Evolutionary conservation across 495 filamentous ascomycete species (phyloP), one percentile per base, ranked within the genome.

Genomic region (Hypoxylon perforatum): DNA sequence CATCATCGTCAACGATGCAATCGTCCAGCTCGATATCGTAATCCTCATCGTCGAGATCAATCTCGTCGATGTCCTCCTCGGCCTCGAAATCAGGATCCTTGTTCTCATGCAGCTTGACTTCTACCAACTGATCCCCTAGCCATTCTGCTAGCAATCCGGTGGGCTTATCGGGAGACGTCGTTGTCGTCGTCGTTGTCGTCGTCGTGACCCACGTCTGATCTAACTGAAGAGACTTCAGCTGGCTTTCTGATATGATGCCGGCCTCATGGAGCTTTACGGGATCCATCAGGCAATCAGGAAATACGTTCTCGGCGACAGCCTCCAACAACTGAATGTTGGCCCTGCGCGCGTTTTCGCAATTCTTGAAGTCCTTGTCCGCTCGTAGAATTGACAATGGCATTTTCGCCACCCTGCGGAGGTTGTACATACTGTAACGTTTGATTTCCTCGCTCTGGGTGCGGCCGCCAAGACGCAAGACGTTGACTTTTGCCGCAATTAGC

Each of bases 391-490:
- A 39, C 11, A 35, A 19, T 2, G 23, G 47, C 33, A 19, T 57
- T 9, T 21, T 44, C 12, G 30, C 36, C n/a, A 66, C 44, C 55
- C 41, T 78, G 52, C 85, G 83, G 1, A 92, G 73, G 63, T 89
- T 82, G 70, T 79, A 91, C 6, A 96, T 73, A 0, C 87, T 93
- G 8, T 87, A 84, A 3, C 80, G 75, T 62, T 88, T 85, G 66
- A 93, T 88, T 14, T 85, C 82, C 11, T 82, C 76, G 56, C 91
- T 90, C 36, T 83, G 73, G 5, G 83, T 89, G n/a, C 92, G 84
- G 5, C 88, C 87, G n/a, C 94, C 94, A 15, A 98, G 78, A 6
- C 94, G 91, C 39, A 94, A 78, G 53, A 94, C 88, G 4, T 88
- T 81, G 1, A 80, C 77, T 50, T 91, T 91, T 50, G 89, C 88